phyloP scores from a whole-genome alignment of 2,329 filamentous ascomycete genomes.

The Sporothrix protearum region DNA sequence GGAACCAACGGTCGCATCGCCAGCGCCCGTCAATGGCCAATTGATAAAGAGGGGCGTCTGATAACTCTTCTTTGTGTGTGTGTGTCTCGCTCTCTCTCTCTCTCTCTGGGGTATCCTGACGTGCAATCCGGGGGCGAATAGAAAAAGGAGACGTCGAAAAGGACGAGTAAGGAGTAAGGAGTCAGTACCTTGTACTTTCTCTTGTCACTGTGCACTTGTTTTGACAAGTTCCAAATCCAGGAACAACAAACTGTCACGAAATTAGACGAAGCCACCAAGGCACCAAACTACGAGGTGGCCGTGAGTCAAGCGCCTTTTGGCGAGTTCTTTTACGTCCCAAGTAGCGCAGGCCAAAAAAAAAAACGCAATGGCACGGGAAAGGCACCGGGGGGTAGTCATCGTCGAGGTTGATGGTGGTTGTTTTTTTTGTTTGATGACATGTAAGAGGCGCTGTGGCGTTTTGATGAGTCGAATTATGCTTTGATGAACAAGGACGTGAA shows the following conservation, averaged over 20 bases:
- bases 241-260: background rate
- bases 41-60: background rate
- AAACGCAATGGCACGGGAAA: background rate
- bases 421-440: background rate
- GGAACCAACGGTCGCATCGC: background rate
- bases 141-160: background rate
- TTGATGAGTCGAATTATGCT: background rate
- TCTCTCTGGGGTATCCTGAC: no score
- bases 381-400: background rate
- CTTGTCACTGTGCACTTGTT: background rate
- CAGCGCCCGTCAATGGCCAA: conserved; percentile 1
- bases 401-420: background rate
- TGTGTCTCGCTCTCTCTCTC: no score
- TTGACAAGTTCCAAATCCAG: background rate
- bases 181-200: background rate
- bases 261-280: background rate
- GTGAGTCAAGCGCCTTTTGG: background rate
- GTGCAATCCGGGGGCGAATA: background rate
- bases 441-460: background rate
- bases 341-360: background rate
- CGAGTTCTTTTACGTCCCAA: background rate
- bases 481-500: background rate
- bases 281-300: background rate
- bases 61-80: no score
- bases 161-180: background rate